Base-by-base conservation (phyloP, 2,329 filamentous ascomycete species). In the Claviceps fusiformis region DNA sequence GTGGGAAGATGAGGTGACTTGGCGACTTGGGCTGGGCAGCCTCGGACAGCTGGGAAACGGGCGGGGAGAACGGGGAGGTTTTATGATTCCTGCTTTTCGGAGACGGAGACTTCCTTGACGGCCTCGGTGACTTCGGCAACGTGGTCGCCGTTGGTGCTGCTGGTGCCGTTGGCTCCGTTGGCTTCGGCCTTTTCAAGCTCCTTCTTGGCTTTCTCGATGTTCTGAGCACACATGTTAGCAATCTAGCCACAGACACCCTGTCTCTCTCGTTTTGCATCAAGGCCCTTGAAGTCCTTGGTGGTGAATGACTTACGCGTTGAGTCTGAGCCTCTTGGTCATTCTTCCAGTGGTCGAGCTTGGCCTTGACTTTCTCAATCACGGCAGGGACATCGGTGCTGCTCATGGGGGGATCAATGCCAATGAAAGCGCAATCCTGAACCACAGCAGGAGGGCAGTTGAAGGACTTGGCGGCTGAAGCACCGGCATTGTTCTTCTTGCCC, bases 121-220 rank as follows among this genome's bases (percentile, higher is more conserved):
- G 73, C 75, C 54, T 74, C 68, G 52, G 76, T 73, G 55, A 75
- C 74, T 57, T 78, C 77, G 45, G 79, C 81, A 54, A 82, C 77
- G 58, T 74, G 75, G 60, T 77, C 74, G 60, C 68, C 71, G 62
- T 73, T 76, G 61, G 61, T 58, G 61, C 69, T 72, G 59, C 70
- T 72, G 59, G 72, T 71, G 60, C 68, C 71, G 62, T 73, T 76
- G 61, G 62, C 58, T 61, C 69, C 72, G 59, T 70, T 72, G 59
- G 72, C 71, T 60, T 76, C 76, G 24, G 50, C 35, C 62, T 85
- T 84, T 68, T 91, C 89, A 59, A 98, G 95, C 71, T 96, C 90
- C 72, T 92, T 92, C 77, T 95, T 87, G 58, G 93, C 93, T 73
- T 96, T 95, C 60, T 89, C 88, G 58, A 97, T 86, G 78, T 98